A percentile compares a stretch with the other conserved stretches of the same genome.
phyloP scores from a whole-genome alignment of 371 early-diverging fungal species.

The Haplosporangium sp. region DNA sequence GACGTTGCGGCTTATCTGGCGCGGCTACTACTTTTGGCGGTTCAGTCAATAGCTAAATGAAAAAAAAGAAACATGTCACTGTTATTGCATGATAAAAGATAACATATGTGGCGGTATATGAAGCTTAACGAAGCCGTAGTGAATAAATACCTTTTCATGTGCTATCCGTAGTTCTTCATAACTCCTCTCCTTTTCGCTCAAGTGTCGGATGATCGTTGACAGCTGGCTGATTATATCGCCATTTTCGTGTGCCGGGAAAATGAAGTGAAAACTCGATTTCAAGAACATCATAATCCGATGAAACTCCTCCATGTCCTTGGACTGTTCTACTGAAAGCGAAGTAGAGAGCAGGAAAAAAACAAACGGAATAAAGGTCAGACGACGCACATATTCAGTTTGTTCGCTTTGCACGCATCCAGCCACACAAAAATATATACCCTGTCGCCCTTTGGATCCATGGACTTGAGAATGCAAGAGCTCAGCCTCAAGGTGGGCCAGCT shows the following conservation, averaged over 20 bases:
- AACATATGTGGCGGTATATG: not conserved
- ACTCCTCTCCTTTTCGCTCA: constrained; percentile 10
- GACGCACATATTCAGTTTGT: no score
- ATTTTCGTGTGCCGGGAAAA: not conserved
- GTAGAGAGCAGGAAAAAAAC: no score
- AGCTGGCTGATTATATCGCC: constrained; percentile 8
- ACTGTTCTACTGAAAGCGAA: no score
- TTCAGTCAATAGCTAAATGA: not conserved
- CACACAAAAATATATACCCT: no score
- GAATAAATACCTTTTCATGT: not conserved
- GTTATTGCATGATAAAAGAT: not conserved
- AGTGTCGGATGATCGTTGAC: constrained; percentile 2
- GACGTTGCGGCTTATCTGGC: not conserved
- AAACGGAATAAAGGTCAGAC: no score
- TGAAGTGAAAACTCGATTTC: constrained; percentile 10
- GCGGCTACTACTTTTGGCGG: not conserved
- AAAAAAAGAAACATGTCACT: not conserved
- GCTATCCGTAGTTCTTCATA: not conserved
- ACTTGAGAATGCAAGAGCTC: no score
- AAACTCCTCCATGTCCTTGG: not conserved
- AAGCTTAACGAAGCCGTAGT: not conserved
- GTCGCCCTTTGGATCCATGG: no score
- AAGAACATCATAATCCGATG: constrained; percentile 9
- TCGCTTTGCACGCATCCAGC: no score
- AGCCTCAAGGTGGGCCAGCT: no score